Evolutionary conservation across 805 yeast species (phyloP).

Genomic region (Scheffersomyces ergatensis): DNA sequence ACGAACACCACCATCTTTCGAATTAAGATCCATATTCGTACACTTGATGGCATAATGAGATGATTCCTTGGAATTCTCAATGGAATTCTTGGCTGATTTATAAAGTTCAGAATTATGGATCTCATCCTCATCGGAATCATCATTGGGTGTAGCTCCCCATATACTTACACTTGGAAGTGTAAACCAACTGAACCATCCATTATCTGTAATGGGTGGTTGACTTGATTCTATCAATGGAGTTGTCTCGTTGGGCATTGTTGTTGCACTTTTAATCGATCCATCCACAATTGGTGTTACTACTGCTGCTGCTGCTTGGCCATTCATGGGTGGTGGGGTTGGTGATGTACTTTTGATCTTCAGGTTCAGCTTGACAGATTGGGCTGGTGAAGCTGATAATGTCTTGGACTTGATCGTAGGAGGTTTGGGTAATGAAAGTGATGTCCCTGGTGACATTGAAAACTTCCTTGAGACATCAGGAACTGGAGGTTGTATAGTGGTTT

Average conservation of each 20-base stretch:
- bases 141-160: slow-evolving; percentile 11
- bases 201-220: neutral
- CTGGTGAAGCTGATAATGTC: neutral
- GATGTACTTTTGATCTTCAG: neutral
- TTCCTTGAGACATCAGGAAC: neutral
- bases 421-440: neutral
- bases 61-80: slow-evolving; percentile 31
- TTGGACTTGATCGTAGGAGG: neutral
- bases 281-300: neutral
- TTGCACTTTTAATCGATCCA: neutral
- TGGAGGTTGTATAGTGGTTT: neutral
- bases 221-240: slow-evolving; percentile 1
- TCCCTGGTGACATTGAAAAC: neutral
- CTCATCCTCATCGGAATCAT: slow-evolving; percentile 14
- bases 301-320: neutral
- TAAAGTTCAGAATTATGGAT: slow-evolving; percentile 23
- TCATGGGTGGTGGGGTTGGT: neutral
- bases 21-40: slow-evolving; percentile 3
- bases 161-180: neutral
- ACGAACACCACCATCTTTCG: slow-evolving; percentile 2
- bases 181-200: neutral
- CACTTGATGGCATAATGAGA: slow-evolving; percentile 33
- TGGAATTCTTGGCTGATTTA: slow-evolving; percentile 27
- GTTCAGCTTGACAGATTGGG: neutral
- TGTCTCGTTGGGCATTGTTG: neutral